phyloP scores from a whole-genome alignment of 169 alveolate species.

The Plasmodium falciparum region DNA sequence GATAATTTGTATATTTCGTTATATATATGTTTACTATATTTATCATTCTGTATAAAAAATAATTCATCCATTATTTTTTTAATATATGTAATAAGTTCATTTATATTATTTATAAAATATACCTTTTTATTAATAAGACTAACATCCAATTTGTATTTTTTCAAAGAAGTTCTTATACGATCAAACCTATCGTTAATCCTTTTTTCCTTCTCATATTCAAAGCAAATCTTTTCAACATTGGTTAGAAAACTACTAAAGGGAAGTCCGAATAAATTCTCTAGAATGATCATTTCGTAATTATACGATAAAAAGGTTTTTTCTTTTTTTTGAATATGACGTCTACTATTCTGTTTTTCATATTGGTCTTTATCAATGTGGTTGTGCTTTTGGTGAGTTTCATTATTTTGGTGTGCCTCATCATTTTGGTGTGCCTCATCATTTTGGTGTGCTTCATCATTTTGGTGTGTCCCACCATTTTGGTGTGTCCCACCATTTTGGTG shows the following conservation, averaged over 20 bases:
- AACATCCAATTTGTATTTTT: conserved; percentile 40
- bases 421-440: not conserved
- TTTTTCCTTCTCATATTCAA: conserved; percentile 49
- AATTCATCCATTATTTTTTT: conserved; percentile 8
- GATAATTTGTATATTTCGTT: conserved; percentile 19
- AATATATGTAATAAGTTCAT: not conserved
- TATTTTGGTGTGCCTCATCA: not conserved
- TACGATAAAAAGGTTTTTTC: not conserved
- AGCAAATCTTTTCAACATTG: conserved; percentile 14
- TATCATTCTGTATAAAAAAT: conserved; percentile 8
- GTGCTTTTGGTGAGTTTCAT: too few relatives aligned
- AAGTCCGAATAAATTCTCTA: conserved; percentile 12
- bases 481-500: not conserved
- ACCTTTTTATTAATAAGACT: conserved; percentile 39
- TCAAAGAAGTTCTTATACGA: not conserved
- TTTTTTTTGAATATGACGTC: not conserved
- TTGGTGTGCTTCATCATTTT: not conserved
- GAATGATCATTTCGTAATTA: not conserved
- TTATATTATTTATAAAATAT: conserved; percentile 23
- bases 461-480: not conserved
- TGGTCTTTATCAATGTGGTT: too few relatives aligned
- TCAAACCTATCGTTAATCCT: conserved; percentile 33
- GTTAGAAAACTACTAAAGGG: conserved; percentile 4
- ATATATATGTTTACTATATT: conserved; percentile 31
- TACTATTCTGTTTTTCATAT: not conserved